phyloP scores from a whole-genome alignment of 208 protist species.

The Trypanosoma cruzi region DNA sequence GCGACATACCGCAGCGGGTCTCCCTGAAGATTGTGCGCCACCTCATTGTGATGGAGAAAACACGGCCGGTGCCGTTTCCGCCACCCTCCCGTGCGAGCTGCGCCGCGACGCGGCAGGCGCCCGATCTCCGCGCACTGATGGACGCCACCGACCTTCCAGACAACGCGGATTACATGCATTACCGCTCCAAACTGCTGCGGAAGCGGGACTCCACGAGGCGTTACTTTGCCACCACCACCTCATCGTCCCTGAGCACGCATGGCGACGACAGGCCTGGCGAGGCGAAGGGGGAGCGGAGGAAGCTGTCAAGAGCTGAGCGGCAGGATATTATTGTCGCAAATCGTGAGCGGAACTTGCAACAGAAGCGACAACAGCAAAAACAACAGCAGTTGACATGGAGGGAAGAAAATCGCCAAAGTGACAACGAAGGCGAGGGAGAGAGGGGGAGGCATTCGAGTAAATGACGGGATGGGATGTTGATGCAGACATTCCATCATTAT shows the following conservation, averaged over 20 bases:
- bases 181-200: slow-evolving; percentile 53
- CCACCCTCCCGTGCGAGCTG: slow-evolving; percentile 51
- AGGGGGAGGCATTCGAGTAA: slow-evolving; percentile 3
- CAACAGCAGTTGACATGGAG: background rate
- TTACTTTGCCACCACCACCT: slow-evolving; percentile 14
- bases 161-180: slow-evolving; percentile 73
- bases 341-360: slow-evolving; percentile 54
- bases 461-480: background rate
- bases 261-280: background rate
- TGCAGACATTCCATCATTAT: background rate
- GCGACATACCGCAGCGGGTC: slow-evolving; percentile 81
- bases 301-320: slow-evolving; percentile 23
- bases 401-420: background rate
- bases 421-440: slow-evolving; percentile 3
- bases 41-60: slow-evolving; percentile 72
- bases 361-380: slow-evolving; percentile 21
- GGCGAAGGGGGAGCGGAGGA: background rate
- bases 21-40: slow-evolving; percentile 82
- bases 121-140: slow-evolving; percentile 67
- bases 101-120: slow-evolving; percentile 33
- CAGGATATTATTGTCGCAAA: slow-evolving; percentile 65
- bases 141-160: slow-evolving; percentile 63
- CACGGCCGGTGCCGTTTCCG: slow-evolving; percentile 33
- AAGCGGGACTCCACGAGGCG: slow-evolving; percentile 46
- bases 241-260: slow-evolving; percentile 3